Evolutionary conservation across 2,329 filamentous ascomycete species (phyloP).

Genomic region (Mycosphaerella sp.): DNA sequence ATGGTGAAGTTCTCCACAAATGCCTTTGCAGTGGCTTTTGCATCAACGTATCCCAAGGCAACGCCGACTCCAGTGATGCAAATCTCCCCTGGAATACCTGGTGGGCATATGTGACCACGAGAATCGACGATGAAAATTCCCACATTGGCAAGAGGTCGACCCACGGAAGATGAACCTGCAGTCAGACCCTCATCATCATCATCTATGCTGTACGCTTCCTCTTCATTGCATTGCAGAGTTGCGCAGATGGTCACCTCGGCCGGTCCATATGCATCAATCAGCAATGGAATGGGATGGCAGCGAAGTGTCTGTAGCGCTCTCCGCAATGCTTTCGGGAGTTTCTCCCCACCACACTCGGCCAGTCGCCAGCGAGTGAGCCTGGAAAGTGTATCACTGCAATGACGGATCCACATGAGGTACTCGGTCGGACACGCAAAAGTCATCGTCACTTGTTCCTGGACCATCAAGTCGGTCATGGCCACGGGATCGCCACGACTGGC

Average conservation of each 20-base stretch:
- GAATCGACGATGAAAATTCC: constrained; percentile 39
- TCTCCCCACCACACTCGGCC: constrained; percentile 35
- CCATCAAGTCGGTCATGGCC: constrained; percentile 35
- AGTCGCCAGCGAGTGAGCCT: constrained; percentile 24
- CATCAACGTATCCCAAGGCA: constrained; percentile 34
- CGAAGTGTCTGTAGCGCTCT: constrained; percentile 3
- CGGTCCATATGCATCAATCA: constrained; percentile 15
- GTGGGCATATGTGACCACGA: constrained; percentile 34
- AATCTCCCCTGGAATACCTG: constrained; percentile 42
- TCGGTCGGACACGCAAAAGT: constrained; percentile 42
- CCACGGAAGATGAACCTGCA: constrained; percentile 8
- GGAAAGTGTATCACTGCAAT: constrained; percentile 9
- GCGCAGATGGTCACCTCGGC: constrained; percentile 16
- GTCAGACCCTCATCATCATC: constrained; percentile 9
- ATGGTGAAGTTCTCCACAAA: constrained; percentile 11
- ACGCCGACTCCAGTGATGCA: constrained; percentile 37
- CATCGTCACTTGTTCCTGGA: constrained; percentile 33
- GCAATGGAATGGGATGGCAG: background rate
- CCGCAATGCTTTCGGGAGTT: constrained; percentile 13
- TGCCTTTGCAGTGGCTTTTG: constrained; percentile 9
- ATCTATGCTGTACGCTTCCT: too few relatives aligned
- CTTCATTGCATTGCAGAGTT: constrained; percentile 7
- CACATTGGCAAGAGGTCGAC: constrained; percentile 34
- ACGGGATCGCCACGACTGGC: constrained; percentile 33
- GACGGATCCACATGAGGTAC: constrained; percentile 28